These are phyloP conservation scores for Umbelopsis sp. DNA, from an alignment of 192 early-diverging fungal species.

Conservation along the genomic window DNA sequence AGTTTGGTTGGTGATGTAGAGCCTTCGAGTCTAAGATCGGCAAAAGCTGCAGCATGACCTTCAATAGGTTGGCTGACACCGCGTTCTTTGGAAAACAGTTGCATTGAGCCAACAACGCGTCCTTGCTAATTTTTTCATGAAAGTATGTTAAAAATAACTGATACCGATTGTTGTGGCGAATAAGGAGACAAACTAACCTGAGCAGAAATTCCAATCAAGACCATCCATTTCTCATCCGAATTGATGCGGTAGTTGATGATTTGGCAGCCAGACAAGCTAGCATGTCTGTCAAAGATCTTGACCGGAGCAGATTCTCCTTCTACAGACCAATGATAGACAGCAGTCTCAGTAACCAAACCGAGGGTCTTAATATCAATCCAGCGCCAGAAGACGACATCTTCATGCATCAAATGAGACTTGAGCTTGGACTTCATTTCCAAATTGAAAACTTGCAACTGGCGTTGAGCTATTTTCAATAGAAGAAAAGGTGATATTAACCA, in stretches of 20 bases:
- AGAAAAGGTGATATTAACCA: neutral
- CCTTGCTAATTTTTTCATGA: conserved; percentile 57
- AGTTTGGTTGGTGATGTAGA: conserved; percentile 77
- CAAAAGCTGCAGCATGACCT: conserved; percentile 96
- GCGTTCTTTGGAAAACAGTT: conserved; percentile 93
- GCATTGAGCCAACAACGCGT: conserved; percentile 95
- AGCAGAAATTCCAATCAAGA: conserved; percentile 93
- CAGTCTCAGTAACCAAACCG: conserved; percentile 84
- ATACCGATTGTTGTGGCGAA: no score
- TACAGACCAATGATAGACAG: conserved; percentile 97
- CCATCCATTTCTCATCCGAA: conserved; percentile 91
- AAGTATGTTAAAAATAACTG: neutral
- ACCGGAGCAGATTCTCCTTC: conserved; percentile 83
- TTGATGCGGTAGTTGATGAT: conserved; percentile 96
- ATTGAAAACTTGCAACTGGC: conserved; percentile 97
- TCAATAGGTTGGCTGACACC: conserved; percentile 92
- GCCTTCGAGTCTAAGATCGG: conserved; percentile 83
- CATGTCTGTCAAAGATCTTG: conserved; percentile 95
- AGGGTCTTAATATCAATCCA: conserved; percentile 89
- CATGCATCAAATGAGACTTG: conserved; percentile 89
- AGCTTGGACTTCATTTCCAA: conserved; percentile 94
- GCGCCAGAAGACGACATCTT: conserved; percentile 94
- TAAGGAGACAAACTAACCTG: conserved; percentile 41
- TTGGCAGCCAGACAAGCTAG: conserved; percentile 80
- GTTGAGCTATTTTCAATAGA: conserved; percentile 57